Base-by-base conservation (phyloP, 306 rosid genomes). In the Ziziphus jujuba region DNA sequence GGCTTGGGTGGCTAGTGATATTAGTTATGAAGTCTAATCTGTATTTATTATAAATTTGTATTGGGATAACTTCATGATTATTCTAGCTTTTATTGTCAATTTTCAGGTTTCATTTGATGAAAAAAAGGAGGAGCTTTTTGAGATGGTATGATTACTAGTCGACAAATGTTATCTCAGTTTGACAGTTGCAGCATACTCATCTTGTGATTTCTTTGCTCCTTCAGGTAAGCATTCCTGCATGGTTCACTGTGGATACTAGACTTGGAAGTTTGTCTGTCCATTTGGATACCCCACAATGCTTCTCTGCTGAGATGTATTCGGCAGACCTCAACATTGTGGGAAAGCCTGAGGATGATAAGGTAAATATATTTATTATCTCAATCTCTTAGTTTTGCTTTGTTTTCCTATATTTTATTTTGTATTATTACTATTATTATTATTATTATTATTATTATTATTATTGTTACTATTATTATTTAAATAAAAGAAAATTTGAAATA, bases 281-380 rank as follows among this genome's bases (percentile, higher is more conserved):
- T 87, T 67, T 95, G 82, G 99, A 95, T 59, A 79, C 97, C 59
- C 97, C 96, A 54, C 99, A 95, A 51, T 90, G 97, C 81, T 95
- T 95, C 83, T 85, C 92, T 24, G 97, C 99, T 44, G 99, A 95
- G 82, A 90, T 95, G 99, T 95, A 95, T 81, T 95, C 97, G 0
- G 91, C 76, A 8, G 99, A 95, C 70, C 96, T 95, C 34, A 90
- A 81, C 85, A 88, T 95, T 79, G 79, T 63, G 9, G 97, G 95
- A 75, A 95, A 90, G 85, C 95, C 97, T 22, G 99, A 95, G 81
- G 99, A 95, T 74, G 99, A 95, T 58, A 95, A 95, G 97, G 99
- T 95, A 76, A 69, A 59, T 54, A 56, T 45, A 57, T 69, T 59
- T 59, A 19, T 55, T 48, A 53, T 71, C 55, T 70, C 47, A 40